Base-by-base conservation (phyloP, 2,329 filamentous ascomycete species). In the Botryotinia convoluta region DNA sequence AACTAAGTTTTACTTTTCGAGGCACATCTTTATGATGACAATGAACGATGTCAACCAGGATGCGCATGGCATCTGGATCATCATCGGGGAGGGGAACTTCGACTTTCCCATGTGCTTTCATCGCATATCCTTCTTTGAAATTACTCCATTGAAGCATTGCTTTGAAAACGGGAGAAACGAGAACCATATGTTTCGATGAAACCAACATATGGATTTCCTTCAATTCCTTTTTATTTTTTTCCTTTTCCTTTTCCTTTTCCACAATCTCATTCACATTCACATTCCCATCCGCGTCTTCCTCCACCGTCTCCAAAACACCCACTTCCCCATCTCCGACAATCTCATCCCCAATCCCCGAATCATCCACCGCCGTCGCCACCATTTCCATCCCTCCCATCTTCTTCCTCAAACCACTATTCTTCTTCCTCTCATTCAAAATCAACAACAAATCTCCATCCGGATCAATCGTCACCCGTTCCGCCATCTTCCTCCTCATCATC, bases 11-110 rank as follows among this genome's bases (percentile, higher is more conserved):
- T 2, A 83, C 39, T 35, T 48, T 72, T 32, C 72, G n/a, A 2
- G 78, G 79, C 3, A 83, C 75, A n/a, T 77, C 73, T 35, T 70
- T 61, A 54, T 69, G 69, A 10, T 72, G 67, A 42, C 73, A 67
- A 42, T 83, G 82, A 4, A 80, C 79, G 10, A 83, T 79, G 35
- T 77, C 77, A 71, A 83, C 78, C 12, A 83, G 37, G 1, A 82
- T 74, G 0, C 72, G 64, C 73, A 84, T 79, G 1, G 80, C 79
- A 1, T 78, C 75, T 0, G 79, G 72, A 67, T 82, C 75, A 67
- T 83, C 81, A 9, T 81, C 78, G 0, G 78, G 78, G 75, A 4
- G 42, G 3, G 75, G 73, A 39, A 82, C 74, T 68, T 80, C 77
- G n/a, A 74, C 72, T n/a, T 39, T 69, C 0, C 75, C 75, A 29